Percentiles rank a stretch among this genome's conserved stretches.
These are phyloP conservation scores for Nitzschia sp. DNA, from an alignment of 108 stramenopile species.

Conservation along the genomic window DNA sequence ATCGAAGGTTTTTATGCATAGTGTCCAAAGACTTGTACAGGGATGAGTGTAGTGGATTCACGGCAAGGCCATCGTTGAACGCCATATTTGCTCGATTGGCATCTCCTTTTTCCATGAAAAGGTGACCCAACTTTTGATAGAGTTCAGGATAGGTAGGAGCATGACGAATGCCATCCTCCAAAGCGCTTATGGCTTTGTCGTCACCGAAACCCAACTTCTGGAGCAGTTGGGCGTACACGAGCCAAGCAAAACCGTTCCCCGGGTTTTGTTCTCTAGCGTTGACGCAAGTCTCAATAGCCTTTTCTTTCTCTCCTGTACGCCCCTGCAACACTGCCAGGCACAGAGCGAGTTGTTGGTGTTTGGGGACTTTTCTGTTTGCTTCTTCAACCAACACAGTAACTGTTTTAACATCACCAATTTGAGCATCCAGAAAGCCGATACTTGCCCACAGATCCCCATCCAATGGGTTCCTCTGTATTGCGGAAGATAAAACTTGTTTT, in stretches of 20 bases:
- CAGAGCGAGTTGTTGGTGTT: constrained; percentile 67
- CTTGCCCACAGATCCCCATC: constrained; percentile 85
- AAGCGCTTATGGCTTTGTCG: constrained; percentile 57
- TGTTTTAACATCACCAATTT: constrained; percentile 54
- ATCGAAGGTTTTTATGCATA: no score
- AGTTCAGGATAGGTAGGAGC: constrained; percentile 62
- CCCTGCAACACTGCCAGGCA: constrained; percentile 79
- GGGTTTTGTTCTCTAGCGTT: constrained; percentile 74
- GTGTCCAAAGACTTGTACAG: constrained; percentile 75
- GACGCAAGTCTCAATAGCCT: constrained; percentile 66
- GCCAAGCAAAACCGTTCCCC: constrained; percentile 72
- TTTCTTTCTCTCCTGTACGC: constrained; percentile 54
- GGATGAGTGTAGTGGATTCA: constrained; percentile 75
- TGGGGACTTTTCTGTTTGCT: constrained; percentile 66
- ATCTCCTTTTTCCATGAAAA: constrained; percentile 53
- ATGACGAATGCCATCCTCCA: constrained; percentile 79
- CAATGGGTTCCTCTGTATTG: constrained; percentile 63
- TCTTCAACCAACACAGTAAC: constrained; percentile 68
- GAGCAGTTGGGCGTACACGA: constrained; percentile 44
- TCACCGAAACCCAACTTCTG: constrained; percentile 46
- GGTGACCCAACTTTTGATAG: constrained; percentile 65
- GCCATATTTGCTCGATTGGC: constrained; percentile 66
- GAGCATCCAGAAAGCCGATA: constrained; percentile 62
- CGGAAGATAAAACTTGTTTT: constrained; percentile 69
- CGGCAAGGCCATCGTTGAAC: constrained; percentile 72